These are phyloP conservation scores for Mortierella polycephala DNA, from an alignment of 371 early-diverging fungal genomes.

Conservation along the genomic window DNA sequence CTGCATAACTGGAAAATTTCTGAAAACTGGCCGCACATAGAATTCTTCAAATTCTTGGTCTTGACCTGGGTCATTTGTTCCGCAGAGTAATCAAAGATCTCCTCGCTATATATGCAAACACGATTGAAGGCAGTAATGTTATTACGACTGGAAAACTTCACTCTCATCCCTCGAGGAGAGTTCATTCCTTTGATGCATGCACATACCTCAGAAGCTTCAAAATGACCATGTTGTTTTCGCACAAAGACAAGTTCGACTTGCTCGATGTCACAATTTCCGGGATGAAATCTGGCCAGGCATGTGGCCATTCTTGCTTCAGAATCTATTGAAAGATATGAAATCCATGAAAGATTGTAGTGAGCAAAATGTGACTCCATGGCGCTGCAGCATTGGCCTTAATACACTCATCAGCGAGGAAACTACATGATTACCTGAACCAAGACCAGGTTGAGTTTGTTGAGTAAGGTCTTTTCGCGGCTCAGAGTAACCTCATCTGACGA, in stretches of 20 bases:
- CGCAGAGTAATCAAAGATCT: conserved; percentile 97
- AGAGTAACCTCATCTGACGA: conserved; percentile 85
- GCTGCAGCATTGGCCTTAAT: not conserved
- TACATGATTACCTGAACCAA: conserved; percentile 84
- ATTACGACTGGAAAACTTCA: too few relatives aligned
- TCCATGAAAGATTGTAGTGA: not conserved
- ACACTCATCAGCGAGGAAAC: too few relatives aligned
- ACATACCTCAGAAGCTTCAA: conserved; percentile 91
- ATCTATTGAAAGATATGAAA: conserved; percentile 69
- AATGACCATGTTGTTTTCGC: conserved; percentile 99
- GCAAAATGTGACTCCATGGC: not conserved
- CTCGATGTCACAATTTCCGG: conserved; percentile 97
- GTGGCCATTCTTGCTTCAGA: conserved; percentile 99
- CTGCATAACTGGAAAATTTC: conserved; percentile 96
- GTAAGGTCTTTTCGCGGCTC: conserved; percentile 75
- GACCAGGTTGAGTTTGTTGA: conserved; percentile 94
- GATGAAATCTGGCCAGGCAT: conserved; percentile 99
- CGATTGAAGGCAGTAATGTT: too few relatives aligned
- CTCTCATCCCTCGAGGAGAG: not conserved
- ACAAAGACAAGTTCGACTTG: conserved; percentile 90
- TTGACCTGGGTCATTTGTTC: conserved; percentile 98
- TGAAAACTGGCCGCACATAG: conserved; percentile 96
- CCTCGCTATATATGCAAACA: conserved; percentile 78
- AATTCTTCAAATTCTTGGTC: conserved; percentile 89
- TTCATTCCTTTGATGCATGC: not conserved